Evolutionary conservation across 768 basidiomycete species (phyloP).

Genomic region (Pisolithus microcarpus): DNA sequence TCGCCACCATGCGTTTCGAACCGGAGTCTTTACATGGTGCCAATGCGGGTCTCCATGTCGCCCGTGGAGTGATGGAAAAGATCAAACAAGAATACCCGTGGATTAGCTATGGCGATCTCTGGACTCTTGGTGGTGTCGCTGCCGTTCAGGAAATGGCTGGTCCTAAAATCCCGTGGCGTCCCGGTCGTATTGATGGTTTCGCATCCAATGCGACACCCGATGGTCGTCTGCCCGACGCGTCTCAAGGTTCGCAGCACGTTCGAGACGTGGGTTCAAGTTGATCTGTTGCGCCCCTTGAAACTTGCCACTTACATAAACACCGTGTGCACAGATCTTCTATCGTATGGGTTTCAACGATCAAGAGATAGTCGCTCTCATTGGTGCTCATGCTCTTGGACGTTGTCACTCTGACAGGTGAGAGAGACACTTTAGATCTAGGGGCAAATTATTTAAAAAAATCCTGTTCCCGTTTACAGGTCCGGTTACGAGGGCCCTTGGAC

Average conservation of each 20-base stretch:
- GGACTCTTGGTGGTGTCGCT: conserved; percentile 92
- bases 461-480: conserved; percentile 38
- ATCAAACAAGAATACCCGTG: conserved; percentile 84
- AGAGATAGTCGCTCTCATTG: conserved; percentile 92
- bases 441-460: not conserved
- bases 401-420: conserved; percentile 76
- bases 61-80: conserved; percentile 77
- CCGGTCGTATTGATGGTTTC: conserved; percentile 86
- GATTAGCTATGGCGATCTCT: conserved; percentile 95
- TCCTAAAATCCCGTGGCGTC: conserved; percentile 88
- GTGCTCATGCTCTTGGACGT: conserved; percentile 93
- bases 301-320: not conserved
- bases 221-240: conserved; percentile 83
- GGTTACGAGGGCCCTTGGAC: conserved; percentile 93
- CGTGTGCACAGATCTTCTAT: conserved; percentile 48
- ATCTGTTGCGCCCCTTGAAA: not conserved
- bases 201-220: conserved; percentile 72
- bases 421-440: not conserved
- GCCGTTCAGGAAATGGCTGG: conserved; percentile 93
- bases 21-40: conserved; percentile 82
- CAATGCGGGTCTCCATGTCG: conserved; percentile 76
- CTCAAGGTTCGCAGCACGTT: conserved; percentile 79
- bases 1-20: conserved; percentile 96
- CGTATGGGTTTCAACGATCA: conserved; percentile 92
- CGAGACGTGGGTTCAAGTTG: conserved; percentile 47